Conservation (phyloP, 176 grass and related monocot species). For the Zea luxurians region DNA sequence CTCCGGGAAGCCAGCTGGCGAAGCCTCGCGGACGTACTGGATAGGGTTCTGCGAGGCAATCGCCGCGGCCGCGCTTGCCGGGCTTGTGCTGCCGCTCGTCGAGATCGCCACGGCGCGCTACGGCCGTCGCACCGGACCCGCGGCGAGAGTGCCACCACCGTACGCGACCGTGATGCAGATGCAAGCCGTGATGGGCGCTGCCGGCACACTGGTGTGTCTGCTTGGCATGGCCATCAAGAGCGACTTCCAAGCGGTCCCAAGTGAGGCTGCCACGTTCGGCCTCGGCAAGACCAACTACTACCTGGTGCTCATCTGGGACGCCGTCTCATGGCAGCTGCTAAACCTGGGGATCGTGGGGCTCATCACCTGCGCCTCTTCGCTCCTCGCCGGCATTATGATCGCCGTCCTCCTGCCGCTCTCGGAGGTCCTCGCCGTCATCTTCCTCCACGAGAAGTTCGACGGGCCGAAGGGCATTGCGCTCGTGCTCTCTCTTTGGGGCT, state of each 20-base stretch:
- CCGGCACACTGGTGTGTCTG: conserved; percentile 58
- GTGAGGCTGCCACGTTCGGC: conserved; percentile 60
- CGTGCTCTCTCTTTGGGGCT: conserved; percentile 67
- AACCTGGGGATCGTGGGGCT: conserved; percentile 66
- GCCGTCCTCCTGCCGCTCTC: conserved; percentile 58
- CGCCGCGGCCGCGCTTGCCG: conserved; percentile 50
- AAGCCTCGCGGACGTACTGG: conserved; percentile 46
- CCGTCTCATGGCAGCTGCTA: conserved; percentile 60
- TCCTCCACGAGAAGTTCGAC: conserved; percentile 80
- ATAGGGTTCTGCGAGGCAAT: conserved; percentile 58
- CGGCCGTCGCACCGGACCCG: background rate
- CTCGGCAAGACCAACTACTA: conserved; percentile 64
- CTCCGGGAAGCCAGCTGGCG: conserved; percentile 36
- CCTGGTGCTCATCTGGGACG: conserved; percentile 51
- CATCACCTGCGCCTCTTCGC: conserved; percentile 58
- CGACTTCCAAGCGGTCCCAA: conserved; percentile 58
- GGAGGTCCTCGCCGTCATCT: conserved; percentile 59
- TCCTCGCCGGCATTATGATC: conserved; percentile 72
- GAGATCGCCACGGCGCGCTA: conserved; percentile 56
- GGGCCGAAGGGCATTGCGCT: conserved; percentile 59
- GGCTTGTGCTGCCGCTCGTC: conserved; percentile 61
- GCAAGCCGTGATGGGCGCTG: conserved; percentile 63
- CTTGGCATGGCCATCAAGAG: conserved; percentile 62
- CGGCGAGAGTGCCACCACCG: background rate
- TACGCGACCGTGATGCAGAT: conserved; percentile 64